phyloP scores from a whole-genome alignment of 2,329 filamentous ascomycete genomes.

The Aspergillus quadrilineatus region DNA sequence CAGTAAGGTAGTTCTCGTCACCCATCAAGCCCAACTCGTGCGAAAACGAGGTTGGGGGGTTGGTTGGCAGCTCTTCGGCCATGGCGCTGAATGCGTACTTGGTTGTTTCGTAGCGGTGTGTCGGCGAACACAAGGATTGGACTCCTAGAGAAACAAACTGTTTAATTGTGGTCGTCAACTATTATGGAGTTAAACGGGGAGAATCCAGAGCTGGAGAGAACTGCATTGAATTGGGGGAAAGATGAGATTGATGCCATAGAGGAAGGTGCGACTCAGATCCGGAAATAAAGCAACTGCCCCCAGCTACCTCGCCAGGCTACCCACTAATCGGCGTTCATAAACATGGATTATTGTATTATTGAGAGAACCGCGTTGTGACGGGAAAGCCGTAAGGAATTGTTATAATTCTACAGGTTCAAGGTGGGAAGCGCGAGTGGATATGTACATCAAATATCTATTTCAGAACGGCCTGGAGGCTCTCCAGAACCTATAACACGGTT shows the following conservation, averaged over 20 bases:
- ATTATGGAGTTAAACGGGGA: neutral
- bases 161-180: neutral
- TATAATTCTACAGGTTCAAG: constrained; percentile 44
- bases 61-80: neutral
- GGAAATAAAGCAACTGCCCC: neutral
- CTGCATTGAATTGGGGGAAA: neutral
- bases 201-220: neutral
- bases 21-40: neutral
- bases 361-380: constrained; percentile 1
- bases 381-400: constrained; percentile 28
- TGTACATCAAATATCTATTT: constrained; percentile 48
- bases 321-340: neutral
- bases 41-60: neutral
- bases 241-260: neutral
- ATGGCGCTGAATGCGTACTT: neutral
- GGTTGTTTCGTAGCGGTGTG: neutral
- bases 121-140: neutral
- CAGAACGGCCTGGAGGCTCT: constrained; percentile 50
- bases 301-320: no score
- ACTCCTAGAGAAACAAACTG: neutral
- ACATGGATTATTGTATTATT: neutral
- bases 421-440: constrained; percentile 35
- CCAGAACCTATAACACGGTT: constrained; percentile 43
- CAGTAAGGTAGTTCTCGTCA: neutral
- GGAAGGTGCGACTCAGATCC: constrained; percentile 11